phyloP scores from a whole-genome alignment of 257 asterid genomes.

The Primulina tabacum region DNA sequence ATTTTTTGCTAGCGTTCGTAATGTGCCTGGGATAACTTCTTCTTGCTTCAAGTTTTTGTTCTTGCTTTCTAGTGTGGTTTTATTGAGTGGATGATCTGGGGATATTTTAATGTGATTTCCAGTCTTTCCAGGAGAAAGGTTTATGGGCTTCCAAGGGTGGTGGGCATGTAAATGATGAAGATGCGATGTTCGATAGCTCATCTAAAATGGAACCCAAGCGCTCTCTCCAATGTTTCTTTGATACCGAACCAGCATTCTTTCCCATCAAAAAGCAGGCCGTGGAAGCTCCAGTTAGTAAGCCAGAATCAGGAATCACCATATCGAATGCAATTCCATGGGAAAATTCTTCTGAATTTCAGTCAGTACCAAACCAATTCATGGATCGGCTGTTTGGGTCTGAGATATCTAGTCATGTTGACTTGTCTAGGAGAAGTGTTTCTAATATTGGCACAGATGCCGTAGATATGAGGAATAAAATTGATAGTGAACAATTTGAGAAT shows the following conservation, averaged over 20 bases:
- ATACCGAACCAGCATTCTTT: slow-evolving; percentile 33
- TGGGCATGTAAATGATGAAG: slow-evolving; percentile 37
- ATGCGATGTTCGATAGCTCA: slow-evolving; percentile 33
- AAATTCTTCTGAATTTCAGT: slow-evolving; percentile 30
- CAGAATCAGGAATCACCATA: slow-evolving; percentile 31
- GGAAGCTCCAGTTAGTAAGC: slow-evolving; percentile 34
- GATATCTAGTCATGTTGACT: slow-evolving; percentile 22
- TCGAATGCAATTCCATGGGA: slow-evolving; percentile 37
- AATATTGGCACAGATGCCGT: slow-evolving; percentile 27
- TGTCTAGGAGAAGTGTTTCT: slow-evolving; percentile 28
- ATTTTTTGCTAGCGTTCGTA: background rate
- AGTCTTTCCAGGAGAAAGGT: slow-evolving; percentile 49
- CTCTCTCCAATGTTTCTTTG: slow-evolving; percentile 33
- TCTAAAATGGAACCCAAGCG: slow-evolving; percentile 38
- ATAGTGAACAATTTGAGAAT: slow-evolving; percentile 30
- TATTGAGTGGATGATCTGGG: background rate
- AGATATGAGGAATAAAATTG: slow-evolving; percentile 22
- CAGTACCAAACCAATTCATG: slow-evolving; percentile 38
- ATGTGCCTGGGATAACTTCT: background rate
- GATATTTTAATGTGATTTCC: background rate
- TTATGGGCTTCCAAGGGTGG: slow-evolving; percentile 45
- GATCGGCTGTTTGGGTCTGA: slow-evolving; percentile 44
- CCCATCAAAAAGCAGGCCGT: slow-evolving; percentile 44
- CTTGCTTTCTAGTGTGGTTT: background rate
- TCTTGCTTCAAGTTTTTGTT: background rate